Percentiles rank a stretch among this genome's conserved stretches.
Evolutionary conservation across 1,139 yeast genomes (phyloP).

Genomic region (Suhomyces panamericanus): DNA sequence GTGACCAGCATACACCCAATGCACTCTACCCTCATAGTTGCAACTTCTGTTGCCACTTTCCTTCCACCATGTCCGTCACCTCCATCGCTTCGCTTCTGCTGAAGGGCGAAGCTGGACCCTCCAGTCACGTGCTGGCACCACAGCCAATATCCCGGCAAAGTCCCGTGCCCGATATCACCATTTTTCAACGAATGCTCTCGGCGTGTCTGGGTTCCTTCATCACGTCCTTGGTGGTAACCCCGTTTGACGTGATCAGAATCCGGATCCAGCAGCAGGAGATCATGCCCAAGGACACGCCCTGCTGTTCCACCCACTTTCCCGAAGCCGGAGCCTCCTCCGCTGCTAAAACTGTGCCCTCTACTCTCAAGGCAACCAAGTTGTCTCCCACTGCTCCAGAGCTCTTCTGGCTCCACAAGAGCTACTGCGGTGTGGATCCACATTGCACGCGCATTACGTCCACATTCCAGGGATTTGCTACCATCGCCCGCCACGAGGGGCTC

Average conservation of each 20-base stretch:
- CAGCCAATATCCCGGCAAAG: neutral
- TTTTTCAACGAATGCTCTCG: slow-evolving; percentile 74
- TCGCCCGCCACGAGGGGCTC: slow-evolving; percentile 71
- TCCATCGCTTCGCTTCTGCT: slow-evolving; percentile 1
- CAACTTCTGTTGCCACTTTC: neutral
- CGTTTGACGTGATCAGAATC: slow-evolving; percentile 90
- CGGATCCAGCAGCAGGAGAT: slow-evolving; percentile 87
- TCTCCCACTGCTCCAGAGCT: slow-evolving; percentile 23
- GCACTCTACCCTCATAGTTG: neutral
- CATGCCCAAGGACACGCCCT: slow-evolving; percentile 37
- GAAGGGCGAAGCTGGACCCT: neutral
- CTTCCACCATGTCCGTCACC: slow-evolving; percentile 4
- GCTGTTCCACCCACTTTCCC: slow-evolving; percentile 27
- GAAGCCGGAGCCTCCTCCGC: neutral
- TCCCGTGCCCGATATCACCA: slow-evolving; percentile 35
- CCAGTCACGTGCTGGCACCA: neutral
- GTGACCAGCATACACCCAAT: neutral
- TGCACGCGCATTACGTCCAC: slow-evolving; percentile 55
- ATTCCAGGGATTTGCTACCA: slow-evolving; percentile 67
- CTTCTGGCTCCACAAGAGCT: slow-evolving; percentile 45
- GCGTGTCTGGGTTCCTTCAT: slow-evolving; percentile 91
- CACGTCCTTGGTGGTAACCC: slow-evolving; percentile 85
- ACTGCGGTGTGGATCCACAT: slow-evolving; percentile 34
- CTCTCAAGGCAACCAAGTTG: slow-evolving; percentile 5
- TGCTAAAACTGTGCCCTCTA: neutral